Evolutionary conservation across 2,329 filamentous ascomycete species (phyloP).

Genomic region (Ophiobolus disseminans): DNA sequence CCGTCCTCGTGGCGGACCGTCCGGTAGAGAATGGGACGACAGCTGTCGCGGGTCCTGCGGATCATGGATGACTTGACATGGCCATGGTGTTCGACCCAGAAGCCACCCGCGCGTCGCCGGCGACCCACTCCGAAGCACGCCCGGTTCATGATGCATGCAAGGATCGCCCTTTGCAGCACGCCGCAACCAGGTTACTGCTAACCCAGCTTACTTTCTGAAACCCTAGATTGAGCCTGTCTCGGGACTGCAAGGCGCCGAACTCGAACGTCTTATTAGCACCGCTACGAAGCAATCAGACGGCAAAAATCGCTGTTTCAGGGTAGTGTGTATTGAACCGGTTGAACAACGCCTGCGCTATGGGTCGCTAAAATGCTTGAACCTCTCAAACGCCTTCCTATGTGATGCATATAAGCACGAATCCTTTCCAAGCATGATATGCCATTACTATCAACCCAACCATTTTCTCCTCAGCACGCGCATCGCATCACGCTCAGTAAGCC

Average conservation of each 20-base stretch:
- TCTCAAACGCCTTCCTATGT: not conserved
- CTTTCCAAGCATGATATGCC: not conserved
- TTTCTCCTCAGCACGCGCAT: not conserved
- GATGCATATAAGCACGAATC: slow-evolving; percentile 1
- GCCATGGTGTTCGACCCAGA: not conserved
- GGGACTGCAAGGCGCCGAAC: no score
- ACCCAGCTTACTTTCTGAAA: no score
- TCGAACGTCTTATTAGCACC: no score
- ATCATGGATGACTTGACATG: not conserved
- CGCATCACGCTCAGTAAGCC: slow-evolving; percentile 28
- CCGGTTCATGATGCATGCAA: not conserved
- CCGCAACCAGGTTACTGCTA: no score
- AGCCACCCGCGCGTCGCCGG: slow-evolving; percentile 8
- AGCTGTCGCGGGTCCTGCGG: not conserved
- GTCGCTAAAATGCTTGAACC: slow-evolving; percentile 1
- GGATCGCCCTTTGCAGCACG: no score
- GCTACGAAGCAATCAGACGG: no score
- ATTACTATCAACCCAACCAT: not conserved
- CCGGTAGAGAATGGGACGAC: not conserved
- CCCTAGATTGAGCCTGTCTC: no score
- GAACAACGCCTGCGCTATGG: slow-evolving; percentile 4
- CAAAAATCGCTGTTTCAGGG: no score
- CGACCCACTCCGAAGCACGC: slow-evolving; percentile 8
- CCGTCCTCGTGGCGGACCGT: not conserved
- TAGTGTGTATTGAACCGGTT: no score